Evolutionary conservation across 2,329 filamentous ascomycete species (phyloP).

Genomic region (Tolypocladium inflatum): DNA sequence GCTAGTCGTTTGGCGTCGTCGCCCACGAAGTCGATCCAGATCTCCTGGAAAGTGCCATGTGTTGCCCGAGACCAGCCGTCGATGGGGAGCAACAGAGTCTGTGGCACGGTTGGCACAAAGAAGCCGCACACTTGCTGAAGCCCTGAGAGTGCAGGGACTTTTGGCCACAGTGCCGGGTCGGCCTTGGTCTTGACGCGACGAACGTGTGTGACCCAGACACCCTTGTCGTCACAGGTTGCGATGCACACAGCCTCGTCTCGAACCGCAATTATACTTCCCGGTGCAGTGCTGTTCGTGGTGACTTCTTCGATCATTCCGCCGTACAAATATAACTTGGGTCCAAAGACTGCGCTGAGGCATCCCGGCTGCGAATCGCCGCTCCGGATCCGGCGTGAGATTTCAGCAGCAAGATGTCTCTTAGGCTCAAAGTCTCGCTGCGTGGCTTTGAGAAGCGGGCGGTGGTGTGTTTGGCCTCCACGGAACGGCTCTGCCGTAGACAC

Average conservation of each 20-base stretch:
- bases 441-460: conserved; percentile 28
- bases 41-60: conserved; percentile 25
- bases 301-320: conserved; percentile 28
- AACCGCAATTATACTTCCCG: conserved; percentile 22
- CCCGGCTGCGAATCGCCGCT: conserved; percentile 31
- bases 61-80: conserved; percentile 15
- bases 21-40: conserved; percentile 4
- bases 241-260: conserved; percentile 24
- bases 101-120: conserved; percentile 2
- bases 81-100: conserved; percentile 5
- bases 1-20: too few relatives aligned
- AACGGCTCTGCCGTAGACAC: too few relatives aligned
- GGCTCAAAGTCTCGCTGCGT: conserved; percentile 26
- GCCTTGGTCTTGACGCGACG: conserved; percentile 25
- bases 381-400: conserved; percentile 29
- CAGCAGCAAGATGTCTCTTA: conserved; percentile 20
- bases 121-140: conserved; percentile 7
- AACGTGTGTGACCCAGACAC: conserved; percentile 31
- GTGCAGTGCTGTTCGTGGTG: background rate
- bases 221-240: conserved; percentile 25
- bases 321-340: conserved; percentile 25
- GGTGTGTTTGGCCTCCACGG: conserved; percentile 17
- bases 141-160: conserved; percentile 23
- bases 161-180: conserved; percentile 29
- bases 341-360: conserved; percentile 25